Percentiles rank a stretch among this genome's conserved stretches.
These are phyloP conservation scores for Picochlorum sp. DNA, from an alignment of 139 green algal species.

Conservation along the genomic window DNA sequence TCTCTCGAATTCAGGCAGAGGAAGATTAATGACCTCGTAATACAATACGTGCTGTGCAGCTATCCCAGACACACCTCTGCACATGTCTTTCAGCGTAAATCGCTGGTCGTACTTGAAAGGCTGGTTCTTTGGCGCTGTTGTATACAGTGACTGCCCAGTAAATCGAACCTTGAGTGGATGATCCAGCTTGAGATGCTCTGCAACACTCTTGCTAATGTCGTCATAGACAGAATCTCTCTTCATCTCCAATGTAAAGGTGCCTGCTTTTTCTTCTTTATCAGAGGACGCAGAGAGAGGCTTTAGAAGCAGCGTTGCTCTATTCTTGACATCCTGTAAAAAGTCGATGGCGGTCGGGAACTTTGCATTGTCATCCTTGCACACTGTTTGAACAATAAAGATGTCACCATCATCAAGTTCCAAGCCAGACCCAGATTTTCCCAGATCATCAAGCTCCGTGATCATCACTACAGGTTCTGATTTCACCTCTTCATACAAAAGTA, in stretches of 20 bases:
- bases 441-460: constrained; percentile 40
- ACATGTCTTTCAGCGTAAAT: constrained; percentile 56
- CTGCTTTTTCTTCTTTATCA: constrained; percentile 14
- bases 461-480: constrained; percentile 82
- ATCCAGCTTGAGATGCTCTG: constrained; percentile 40
- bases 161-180: constrained; percentile 28
- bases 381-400: constrained; percentile 72
- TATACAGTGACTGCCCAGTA: constrained; percentile 70
- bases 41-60: constrained; percentile 59
- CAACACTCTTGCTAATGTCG: constrained; percentile 55
- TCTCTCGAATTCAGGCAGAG: constrained; percentile 73
- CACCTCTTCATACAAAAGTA: constrained; percentile 71
- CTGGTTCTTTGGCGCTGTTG: constrained; percentile 25
- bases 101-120: constrained; percentile 47
- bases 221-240: constrained; percentile 67
- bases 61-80: constrained; percentile 10
- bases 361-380: constrained; percentile 16
- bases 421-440: neutral
- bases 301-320: constrained; percentile 41
- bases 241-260: constrained; percentile 79
- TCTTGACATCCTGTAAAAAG: constrained; percentile 67
- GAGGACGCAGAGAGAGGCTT: constrained; percentile 40
- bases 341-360: constrained; percentile 21
- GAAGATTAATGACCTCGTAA: constrained; percentile 93
- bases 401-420: constrained; percentile 75